Base-by-base conservation (phyloP, 371 early-diverging fungal genomes). In the Syncephalastrum racemosum region DNA sequence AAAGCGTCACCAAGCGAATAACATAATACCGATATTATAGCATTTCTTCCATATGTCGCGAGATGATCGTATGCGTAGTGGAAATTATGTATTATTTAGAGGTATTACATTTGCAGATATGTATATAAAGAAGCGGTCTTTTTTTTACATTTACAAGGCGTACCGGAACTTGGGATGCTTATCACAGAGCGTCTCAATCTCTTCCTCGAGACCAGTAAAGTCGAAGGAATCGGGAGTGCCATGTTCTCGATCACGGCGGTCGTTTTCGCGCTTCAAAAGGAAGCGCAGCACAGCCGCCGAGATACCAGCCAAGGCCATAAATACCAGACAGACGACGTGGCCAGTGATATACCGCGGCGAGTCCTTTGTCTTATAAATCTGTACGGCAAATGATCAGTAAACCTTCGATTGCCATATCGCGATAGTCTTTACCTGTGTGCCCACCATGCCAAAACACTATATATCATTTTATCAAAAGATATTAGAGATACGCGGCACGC, bases 401-500 rank as follows among this genome's bases (percentile, higher is more conserved):
- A 45, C 22, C 13, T 41, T 4, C 4, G 19, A 8, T 18, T n/a
- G 20, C 40, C 8, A 14, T 40, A 20, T 16, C 20, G 19, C 10
- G 40, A 40, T 47, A 14, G n/a, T 42, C 24, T 14, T 14, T 62
- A 63, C 63, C 65, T 83, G 84, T 4, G 81, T 79, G n/a, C 83
- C 84, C 12, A 83, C 57, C 52, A 80, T 82, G 27, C 73, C 73
- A 58, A 82, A 79, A 50, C 77, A 76, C 58, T 82, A 50, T 22
- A 47, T 40, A 43, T 4, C 15, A 24, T 54, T 54, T 8, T 23
- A n/a, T 41, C 16, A 42, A 22, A 43, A 22, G 16, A 24, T 41
- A 41, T 48, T 39, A 41, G 42, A 15, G 12, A 22, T 45, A 5
- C 7, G 7, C 44, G 46, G 3, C 16, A 46, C n/a, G 0, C 45